These are phyloP conservation scores for Cyberlindnera nakhonratchasimensis DNA, from an alignment of 805 yeast genomes.

Conservation along the genomic window DNA sequence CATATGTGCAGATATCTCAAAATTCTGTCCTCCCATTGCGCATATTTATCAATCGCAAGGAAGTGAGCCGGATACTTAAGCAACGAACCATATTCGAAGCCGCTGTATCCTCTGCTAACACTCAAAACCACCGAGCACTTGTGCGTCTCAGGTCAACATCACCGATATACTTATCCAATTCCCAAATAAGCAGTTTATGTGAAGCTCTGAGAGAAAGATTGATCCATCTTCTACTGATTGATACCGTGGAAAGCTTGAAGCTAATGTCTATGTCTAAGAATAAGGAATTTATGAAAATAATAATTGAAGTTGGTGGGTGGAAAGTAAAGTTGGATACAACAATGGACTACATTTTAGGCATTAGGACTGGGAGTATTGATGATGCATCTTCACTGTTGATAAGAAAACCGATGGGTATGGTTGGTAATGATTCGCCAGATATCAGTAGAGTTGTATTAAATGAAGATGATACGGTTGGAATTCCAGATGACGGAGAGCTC, in stretches of 20 bases:
- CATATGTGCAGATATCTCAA: conserved; percentile 16
- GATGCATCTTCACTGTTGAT: conserved; percentile 12
- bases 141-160: conserved; percentile 17
- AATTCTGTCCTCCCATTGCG: conserved; percentile 14
- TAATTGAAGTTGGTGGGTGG: conserved; percentile 19
- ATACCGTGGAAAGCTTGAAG: conserved; percentile 16
- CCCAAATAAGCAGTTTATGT: conserved; percentile 18
- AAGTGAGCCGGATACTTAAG: not conserved
- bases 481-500: conserved; percentile 20
- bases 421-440: too few species aligned
- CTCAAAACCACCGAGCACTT: conserved; percentile 19
- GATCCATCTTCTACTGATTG: conserved; percentile 12
- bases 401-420: conserved; percentile 16
- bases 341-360: conserved; percentile 12
- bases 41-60: conserved; percentile 13
- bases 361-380: conserved; percentile 5
- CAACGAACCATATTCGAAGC: conserved; percentile 19
- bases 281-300: conserved; percentile 11
- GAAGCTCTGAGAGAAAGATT: conserved; percentile 16
- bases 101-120: conserved; percentile 20
- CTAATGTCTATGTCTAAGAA: conserved; percentile 5
- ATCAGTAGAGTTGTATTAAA: conserved; percentile 6
- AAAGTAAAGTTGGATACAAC: conserved; percentile 15
- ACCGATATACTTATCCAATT: conserved; percentile 20
- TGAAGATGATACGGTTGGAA: conserved; percentile 14